These are phyloP conservation scores for Endothia cerciana DNA, from an alignment of 2,329 filamentous ascomycete species.

Conservation along the genomic window DNA sequence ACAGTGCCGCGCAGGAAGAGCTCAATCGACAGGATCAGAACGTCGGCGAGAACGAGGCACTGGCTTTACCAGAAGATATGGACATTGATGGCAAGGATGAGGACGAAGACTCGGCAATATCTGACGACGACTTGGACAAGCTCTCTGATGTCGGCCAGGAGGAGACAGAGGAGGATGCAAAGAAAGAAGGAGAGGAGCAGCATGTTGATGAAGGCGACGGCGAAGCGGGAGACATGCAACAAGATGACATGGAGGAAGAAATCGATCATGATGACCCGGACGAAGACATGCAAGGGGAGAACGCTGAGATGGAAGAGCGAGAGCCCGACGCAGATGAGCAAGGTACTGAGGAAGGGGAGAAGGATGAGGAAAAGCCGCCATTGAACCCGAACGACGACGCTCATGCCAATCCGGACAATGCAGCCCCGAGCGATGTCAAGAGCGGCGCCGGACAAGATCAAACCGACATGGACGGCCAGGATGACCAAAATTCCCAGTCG, in stretches of 20 bases:
- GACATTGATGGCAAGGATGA: constrained; percentile 38
- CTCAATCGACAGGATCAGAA: constrained; percentile 65
- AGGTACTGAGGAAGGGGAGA: constrained; percentile 46
- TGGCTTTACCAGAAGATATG: constrained; percentile 37
- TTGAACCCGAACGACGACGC: constrained; percentile 50
- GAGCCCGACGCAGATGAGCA: constrained; percentile 38
- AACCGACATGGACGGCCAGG: constrained; percentile 56
- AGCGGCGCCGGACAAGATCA: constrained; percentile 69
- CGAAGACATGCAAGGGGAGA: constrained; percentile 27
- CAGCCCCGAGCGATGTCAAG: constrained; percentile 65
- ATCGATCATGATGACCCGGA: constrained; percentile 31
- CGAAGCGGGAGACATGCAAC: constrained; percentile 25
- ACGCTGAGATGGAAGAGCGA: constrained; percentile 33
- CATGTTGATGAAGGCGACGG: constrained; percentile 51
- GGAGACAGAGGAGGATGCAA: constrained; percentile 27
- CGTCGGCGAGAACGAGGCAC: constrained; percentile 35
- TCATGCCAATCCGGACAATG: constrained; percentile 62
- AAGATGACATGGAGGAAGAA: constrained; percentile 75
- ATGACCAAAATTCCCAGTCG: constrained; percentile 61
- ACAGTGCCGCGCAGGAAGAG: constrained; percentile 59
- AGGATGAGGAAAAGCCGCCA: constrained; percentile 42
- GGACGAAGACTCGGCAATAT: constrained; percentile 25
- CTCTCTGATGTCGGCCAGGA: constrained; percentile 50
- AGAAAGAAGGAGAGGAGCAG: constrained; percentile 36
- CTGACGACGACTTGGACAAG: constrained; percentile 40